Evolutionary conservation across 2,329 filamentous ascomycete genomes (phyloP).

Genomic region (Metarhizium album): DNA sequence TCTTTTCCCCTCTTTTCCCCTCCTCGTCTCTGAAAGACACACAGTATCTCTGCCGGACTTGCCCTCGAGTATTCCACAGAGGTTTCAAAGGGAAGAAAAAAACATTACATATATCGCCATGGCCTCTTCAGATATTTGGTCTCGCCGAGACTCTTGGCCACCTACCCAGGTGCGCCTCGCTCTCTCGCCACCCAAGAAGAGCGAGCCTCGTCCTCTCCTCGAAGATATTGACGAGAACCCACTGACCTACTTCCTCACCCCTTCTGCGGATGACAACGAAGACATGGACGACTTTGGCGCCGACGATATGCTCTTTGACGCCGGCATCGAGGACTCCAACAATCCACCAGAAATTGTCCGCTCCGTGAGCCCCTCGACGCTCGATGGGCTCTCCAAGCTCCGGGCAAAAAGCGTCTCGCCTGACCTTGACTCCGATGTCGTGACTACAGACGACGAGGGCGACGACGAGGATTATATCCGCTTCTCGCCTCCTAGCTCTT

Average conservation of each 20-base stretch:
- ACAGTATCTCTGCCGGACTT: too few species aligned
- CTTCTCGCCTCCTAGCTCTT: constrained; percentile 28
- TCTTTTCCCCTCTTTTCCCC: background rate
- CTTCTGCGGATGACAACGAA: constrained; percentile 31
- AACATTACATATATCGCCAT: constrained; percentile 16
- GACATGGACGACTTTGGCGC: constrained; percentile 28
- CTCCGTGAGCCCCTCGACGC: constrained; percentile 45
- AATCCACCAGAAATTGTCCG: constrained; percentile 35
- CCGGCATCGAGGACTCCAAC: constrained; percentile 43
- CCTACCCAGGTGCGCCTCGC: constrained; percentile 38
- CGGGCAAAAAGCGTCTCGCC: constrained; percentile 23
- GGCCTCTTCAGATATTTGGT: constrained; percentile 22
- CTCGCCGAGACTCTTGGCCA: constrained; percentile 39
- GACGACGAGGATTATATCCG: constrained; percentile 41
- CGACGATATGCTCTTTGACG: constrained; percentile 42
- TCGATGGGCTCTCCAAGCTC: constrained; percentile 38
- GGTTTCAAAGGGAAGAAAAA: background rate
- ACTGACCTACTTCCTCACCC: constrained; percentile 45
- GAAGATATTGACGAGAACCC: constrained; percentile 43
- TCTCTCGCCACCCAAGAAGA: constrained; percentile 22
- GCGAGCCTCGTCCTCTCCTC: constrained; percentile 29
- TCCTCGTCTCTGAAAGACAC: background rate
- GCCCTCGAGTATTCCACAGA: too few species aligned
- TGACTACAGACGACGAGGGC: constrained; percentile 34
- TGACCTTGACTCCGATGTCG: constrained; percentile 29